Percentiles rank a stretch among this genome's conserved stretches.
Evolutionary conservation across 306 rosid genomes (phyloP).

Genomic region (Castanea sativa): DNA sequence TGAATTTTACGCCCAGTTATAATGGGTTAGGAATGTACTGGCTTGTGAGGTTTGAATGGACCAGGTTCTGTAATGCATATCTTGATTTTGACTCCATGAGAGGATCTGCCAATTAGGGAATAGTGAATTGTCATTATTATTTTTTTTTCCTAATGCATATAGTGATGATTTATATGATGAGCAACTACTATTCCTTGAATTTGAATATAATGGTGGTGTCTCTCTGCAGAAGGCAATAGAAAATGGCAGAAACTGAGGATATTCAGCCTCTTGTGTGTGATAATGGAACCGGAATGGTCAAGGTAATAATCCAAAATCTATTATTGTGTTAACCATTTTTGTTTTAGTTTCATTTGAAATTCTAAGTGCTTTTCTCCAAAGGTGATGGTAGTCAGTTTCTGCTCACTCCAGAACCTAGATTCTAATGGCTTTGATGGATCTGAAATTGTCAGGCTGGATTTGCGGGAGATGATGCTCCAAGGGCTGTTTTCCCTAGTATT

Average conservation of each 20-base stretch:
- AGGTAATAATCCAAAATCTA: constrained; percentile 46
- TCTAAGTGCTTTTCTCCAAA: background rate
- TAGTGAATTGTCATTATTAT: too few species aligned
- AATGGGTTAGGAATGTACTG: background rate
- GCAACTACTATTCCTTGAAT: too few species aligned
- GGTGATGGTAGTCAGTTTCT: background rate
- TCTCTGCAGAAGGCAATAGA: constrained; percentile 35
- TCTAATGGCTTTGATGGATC: background rate
- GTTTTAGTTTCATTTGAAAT: background rate
- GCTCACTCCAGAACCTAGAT: background rate
- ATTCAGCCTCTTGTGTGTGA: constrained; percentile 34
- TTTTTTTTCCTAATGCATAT: too few species aligned
- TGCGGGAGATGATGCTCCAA: constrained; percentile 98
- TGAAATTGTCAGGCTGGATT: constrained; percentile 73
- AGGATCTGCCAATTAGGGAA: background rate
- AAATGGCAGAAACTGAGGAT: constrained; percentile 86
- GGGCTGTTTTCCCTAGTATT: constrained; percentile 98
- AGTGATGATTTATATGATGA: too few species aligned
- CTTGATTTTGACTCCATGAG: background rate
- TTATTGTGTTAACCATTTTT: background rate
- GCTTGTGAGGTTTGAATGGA: background rate
- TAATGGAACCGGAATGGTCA: constrained; percentile 98
- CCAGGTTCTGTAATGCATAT: background rate
- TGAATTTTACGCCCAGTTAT: background rate
- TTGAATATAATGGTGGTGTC: constrained; percentile 2